These are phyloP conservation scores for Ampelocalamus luodianensis DNA, from an alignment of 176 grass and related monocot species.

Conservation along the genomic window DNA sequence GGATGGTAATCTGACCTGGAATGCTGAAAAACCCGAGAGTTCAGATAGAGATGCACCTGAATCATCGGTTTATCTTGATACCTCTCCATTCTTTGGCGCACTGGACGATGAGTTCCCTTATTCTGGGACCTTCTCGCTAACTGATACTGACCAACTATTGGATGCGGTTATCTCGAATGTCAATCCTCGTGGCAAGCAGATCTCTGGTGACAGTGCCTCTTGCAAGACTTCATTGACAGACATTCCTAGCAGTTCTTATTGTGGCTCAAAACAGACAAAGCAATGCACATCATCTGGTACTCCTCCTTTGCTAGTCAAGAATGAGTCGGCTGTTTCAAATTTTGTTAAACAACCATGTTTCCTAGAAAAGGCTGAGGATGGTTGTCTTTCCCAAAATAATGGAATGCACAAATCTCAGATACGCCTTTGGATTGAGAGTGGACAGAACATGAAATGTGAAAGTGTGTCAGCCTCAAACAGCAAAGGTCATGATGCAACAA, in stretches of 20 bases:
- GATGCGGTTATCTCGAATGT: slow-evolving; percentile 74
- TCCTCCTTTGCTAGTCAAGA: slow-evolving; percentile 54
- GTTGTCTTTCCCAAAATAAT: slow-evolving; percentile 55
- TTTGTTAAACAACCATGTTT: slow-evolving; percentile 55
- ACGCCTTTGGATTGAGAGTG: slow-evolving; percentile 68
- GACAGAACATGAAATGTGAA: slow-evolving; percentile 67
- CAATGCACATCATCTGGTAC: slow-evolving; percentile 41
- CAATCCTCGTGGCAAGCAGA: slow-evolving; percentile 63
- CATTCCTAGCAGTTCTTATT: slow-evolving; percentile 58
- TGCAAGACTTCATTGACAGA: slow-evolving; percentile 70
- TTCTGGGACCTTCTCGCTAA: slow-evolving; percentile 63
- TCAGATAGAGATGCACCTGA: slow-evolving; percentile 52
- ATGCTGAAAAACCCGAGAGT: slow-evolving; percentile 35
- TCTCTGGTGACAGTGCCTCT: slow-evolving; percentile 57
- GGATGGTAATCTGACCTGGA: slow-evolving; percentile 53
- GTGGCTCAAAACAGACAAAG: slow-evolving; percentile 51
- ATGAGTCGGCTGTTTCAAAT: slow-evolving; percentile 64
- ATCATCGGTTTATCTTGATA: slow-evolving; percentile 43
- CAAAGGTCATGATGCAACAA: slow-evolving; percentile 59
- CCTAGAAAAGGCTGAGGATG: slow-evolving; percentile 51
- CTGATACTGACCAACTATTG: slow-evolving; percentile 73
- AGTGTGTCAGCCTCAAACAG: slow-evolving; percentile 68
- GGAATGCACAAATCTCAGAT: slow-evolving; percentile 74
- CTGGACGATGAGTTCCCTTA: slow-evolving; percentile 52
- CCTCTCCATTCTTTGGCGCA: slow-evolving; percentile 42